Conservation (phyloP, 352 stramenopile genomes). For the Phytopythium oedochilum region DNA sequence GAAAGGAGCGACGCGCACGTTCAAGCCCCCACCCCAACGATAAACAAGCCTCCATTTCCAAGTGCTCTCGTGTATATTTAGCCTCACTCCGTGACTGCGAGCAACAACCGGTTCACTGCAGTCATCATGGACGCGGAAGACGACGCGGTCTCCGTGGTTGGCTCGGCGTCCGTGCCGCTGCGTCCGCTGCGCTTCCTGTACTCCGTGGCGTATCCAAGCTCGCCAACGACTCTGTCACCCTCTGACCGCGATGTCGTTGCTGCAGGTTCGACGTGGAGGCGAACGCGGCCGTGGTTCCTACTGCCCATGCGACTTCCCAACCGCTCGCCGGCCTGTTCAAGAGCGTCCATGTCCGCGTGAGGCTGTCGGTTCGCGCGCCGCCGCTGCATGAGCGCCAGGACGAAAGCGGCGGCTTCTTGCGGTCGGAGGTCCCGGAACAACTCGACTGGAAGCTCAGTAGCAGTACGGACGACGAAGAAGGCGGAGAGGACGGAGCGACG, state of each 20-base stretch:
- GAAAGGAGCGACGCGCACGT: neutral
- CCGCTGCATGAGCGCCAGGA: constrained; percentile 28
- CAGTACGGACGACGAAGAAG: constrained; percentile 6
- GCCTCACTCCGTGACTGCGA: neutral
- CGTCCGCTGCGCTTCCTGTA: constrained; percentile 52
- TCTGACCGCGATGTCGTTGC: neutral
- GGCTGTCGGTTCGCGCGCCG: constrained; percentile 18
- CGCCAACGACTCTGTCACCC: neutral
- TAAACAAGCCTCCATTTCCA: too few species aligned
- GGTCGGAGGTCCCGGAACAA: constrained; percentile 16
- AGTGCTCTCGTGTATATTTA: neutral
- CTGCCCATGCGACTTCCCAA: neutral
- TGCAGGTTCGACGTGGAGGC: constrained; percentile 49
- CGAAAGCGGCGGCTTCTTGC: constrained; percentile 31
- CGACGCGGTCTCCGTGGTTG: constrained; percentile 17
- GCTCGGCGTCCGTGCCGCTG: constrained; percentile 36
- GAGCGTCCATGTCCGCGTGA: constrained; percentile 37
- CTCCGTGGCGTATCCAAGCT: neutral
- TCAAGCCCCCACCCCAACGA: too few species aligned
- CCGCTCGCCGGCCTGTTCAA: neutral
- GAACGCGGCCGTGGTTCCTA: constrained; percentile 17
- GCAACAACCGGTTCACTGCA: neutral
- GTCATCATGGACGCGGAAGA: neutral
- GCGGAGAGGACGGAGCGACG: constrained; percentile 2
- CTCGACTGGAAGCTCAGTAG: constrained; percentile 9